These are phyloP conservation scores for Ensete ventricosum DNA, from an alignment of 176 grass and related monocot genomes.

Conservation along the genomic window DNA sequence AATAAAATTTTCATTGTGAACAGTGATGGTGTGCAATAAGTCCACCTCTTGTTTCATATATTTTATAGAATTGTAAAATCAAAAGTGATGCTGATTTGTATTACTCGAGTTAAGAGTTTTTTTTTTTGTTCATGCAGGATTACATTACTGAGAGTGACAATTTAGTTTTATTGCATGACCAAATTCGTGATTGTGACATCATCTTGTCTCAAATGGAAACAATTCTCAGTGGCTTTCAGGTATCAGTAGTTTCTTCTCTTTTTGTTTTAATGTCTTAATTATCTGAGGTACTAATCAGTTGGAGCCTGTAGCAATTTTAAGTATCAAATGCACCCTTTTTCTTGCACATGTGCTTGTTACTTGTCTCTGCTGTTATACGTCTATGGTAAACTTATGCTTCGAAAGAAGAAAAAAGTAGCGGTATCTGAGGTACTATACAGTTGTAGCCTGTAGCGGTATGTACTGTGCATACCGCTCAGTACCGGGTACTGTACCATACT, in stretches of 20 bases:
- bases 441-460: no score
- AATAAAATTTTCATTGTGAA: no score
- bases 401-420: background rate
- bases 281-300: background rate
- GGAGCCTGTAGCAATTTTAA: background rate
- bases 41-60: background rate
- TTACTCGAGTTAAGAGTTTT: background rate
- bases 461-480: no score
- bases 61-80: no score
- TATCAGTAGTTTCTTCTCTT: slow-evolving; percentile 34
- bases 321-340: background rate
- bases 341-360: background rate
- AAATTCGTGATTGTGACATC: slow-evolving; percentile 89
- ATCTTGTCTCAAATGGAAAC: slow-evolving; percentile 97
- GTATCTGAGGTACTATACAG: no score
- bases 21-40: no score
- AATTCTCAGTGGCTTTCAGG: slow-evolving; percentile 92
- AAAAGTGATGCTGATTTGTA: background rate
- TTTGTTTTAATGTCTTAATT: slow-evolving; percentile 1
- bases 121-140: slow-evolving; percentile 52
- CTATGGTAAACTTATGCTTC: background rate
- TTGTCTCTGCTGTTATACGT: background rate
- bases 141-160: slow-evolving; percentile 97
- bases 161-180: slow-evolving; percentile 77
- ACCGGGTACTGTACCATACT: no score